Evolutionary conservation across 129 eudicot species (phyloP).

Genomic region (Centrapalus pauciflorus): DNA sequence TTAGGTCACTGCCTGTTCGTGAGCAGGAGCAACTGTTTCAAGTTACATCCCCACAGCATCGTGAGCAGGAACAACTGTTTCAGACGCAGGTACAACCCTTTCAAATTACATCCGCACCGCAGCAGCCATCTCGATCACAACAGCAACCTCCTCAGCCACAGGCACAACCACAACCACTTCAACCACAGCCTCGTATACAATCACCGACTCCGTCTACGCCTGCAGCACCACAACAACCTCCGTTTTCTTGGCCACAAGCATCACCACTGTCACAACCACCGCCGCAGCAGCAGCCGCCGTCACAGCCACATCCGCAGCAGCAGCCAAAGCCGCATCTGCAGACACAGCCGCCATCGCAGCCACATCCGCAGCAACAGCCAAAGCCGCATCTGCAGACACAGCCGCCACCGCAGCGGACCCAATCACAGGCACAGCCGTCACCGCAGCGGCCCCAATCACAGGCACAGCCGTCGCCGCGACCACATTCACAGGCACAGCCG

Average conservation of each 20-base stretch:
- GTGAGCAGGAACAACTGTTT: constrained; percentile 27
- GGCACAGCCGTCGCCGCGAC: neutral
- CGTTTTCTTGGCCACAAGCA: constrained; percentile 23
- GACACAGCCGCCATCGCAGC: neutral
- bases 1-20: neutral
- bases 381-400: neutral
- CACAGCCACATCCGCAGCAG: constrained; percentile 11
- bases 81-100: constrained; percentile 31
- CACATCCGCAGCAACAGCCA: neutral
- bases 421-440: neutral
- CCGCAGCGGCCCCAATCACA: neutral
- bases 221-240: constrained; percentile 18
- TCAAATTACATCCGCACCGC: constrained; percentile 15
- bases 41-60: no score
- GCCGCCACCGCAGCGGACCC: constrained; percentile 4
- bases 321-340: constrained; percentile 1
- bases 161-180: constrained; percentile 3
- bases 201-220: constrained; percentile 23
- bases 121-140: neutral
- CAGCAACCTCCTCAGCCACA: constrained; percentile 13
- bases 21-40: constrained; percentile 15
- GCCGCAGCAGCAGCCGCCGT: no score
- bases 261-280: constrained; percentile 12
- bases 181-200: constrained; percentile 16
- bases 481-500: neutral